Conservation (phyloP, 2,329 filamentous ascomycete species). For the Stachybotrys elegans region DNA sequence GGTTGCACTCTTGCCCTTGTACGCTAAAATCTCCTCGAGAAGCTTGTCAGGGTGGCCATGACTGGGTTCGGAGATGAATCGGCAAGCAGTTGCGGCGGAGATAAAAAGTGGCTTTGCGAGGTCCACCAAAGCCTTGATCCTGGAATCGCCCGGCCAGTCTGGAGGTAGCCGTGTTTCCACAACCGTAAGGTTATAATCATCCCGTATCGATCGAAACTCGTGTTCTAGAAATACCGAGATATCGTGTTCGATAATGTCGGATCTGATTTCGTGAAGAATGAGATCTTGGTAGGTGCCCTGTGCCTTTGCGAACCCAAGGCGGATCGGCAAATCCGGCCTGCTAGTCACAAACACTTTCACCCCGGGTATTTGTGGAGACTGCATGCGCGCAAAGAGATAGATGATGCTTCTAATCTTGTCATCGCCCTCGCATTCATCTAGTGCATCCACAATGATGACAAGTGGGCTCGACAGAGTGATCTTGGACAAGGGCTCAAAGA, state of each 20-base stretch:
- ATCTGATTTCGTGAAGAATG: slow-evolving; percentile 29
- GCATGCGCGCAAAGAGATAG: slow-evolving; percentile 14
- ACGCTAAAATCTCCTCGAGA: slow-evolving; percentile 15
- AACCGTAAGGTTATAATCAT: not conserved
- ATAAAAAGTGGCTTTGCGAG: slow-evolving; percentile 30
- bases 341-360: slow-evolving; percentile 34
- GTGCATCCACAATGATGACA: slow-evolving; percentile 1
- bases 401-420: slow-evolving; percentile 24
- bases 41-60: slow-evolving; percentile 12
- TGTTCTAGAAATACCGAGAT: slow-evolving; percentile 24
- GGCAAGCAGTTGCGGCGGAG: slow-evolving; percentile 25
- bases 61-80: slow-evolving; percentile 17
- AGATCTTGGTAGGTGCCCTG: slow-evolving; percentile 15
- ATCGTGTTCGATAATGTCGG: slow-evolving; percentile 27
- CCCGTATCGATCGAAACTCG: not conserved
- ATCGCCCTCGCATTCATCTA: slow-evolving; percentile 1
- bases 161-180: not conserved
- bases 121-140: slow-evolving; percentile 12
- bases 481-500: slow-evolving; percentile 10
- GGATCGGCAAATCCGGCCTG: slow-evolving; percentile 31
- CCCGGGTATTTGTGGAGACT: slow-evolving; percentile 9
- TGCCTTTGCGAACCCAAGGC: slow-evolving; percentile 25
- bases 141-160: slow-evolving; percentile 22
- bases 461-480: not conserved
- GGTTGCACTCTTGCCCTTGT: not conserved